Evolutionary conservation across 2,329 filamentous ascomycete genomes (phyloP).

Genomic region (Ceratocystiopsis minuta): DNA sequence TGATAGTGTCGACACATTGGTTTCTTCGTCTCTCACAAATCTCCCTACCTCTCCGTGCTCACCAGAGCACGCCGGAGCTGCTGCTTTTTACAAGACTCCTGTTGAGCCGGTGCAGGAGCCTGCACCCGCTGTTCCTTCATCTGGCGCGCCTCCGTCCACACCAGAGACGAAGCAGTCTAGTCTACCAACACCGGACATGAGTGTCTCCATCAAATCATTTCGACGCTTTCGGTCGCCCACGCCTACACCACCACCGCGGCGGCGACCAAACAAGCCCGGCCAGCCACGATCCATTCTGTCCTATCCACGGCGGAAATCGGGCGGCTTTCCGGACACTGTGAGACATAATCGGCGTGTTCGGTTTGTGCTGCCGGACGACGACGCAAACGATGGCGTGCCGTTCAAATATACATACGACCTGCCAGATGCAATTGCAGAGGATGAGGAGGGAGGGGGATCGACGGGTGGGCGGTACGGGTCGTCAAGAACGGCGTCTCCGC

Average conservation of each 20-base stretch:
- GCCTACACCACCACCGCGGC: constrained; percentile 17
- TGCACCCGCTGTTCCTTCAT: not conserved
- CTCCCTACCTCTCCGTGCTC: too few relatives aligned
- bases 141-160: constrained; percentile 12
- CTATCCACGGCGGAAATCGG: constrained; percentile 6
- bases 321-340: not conserved
- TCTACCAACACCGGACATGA: constrained; percentile 26
- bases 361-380: constrained; percentile 13
- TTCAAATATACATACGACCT: not conserved
- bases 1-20: too few relatives aligned
- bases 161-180: constrained; percentile 13
- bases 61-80: too few relatives aligned
- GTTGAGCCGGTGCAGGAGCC: too few relatives aligned
- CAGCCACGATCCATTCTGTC: constrained; percentile 4
- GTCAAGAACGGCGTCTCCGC: constrained; percentile 22
- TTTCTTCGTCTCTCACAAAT: too few relatives aligned
- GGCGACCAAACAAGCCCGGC: constrained; percentile 2
- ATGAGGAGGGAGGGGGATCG: too few relatives aligned
- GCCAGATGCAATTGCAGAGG: too few relatives aligned
- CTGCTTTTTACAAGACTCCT: too few relatives aligned
- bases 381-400: not conserved
- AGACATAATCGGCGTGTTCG: constrained; percentile 14
- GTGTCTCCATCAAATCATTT: constrained; percentile 32
- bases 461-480: too few relatives aligned
- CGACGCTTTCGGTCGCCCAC: constrained; percentile 33